Evolutionary conservation across 768 basidiomycete genomes (phyloP), one percentile per base, ranked within the genome.

Genomic region (Amanita brunnescens): DNA sequence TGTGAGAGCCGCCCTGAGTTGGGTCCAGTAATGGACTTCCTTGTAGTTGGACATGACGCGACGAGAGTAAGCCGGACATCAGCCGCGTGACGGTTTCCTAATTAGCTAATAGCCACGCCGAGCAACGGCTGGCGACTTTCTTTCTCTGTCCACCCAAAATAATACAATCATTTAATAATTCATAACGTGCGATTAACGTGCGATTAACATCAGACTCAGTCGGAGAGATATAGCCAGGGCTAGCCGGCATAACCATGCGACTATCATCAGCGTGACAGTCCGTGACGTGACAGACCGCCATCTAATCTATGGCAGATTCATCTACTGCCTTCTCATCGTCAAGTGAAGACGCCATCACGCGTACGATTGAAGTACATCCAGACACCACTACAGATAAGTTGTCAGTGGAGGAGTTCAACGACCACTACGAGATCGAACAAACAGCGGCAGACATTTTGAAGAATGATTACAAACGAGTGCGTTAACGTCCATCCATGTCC

Each of bases 1-100:
- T 2, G 85, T 81, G 48, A 92, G 76, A 0, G 80, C 80, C 2
- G 74, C 61, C 43, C 86, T 75, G 42, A 93, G 77, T 61, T 91
- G 87, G 1, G 74, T 62, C 82, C 86, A 87, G 65, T 92, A 93
- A 63, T 89, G 77, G 43, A 74, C 75, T 58, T 87, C 85, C 61
- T 91, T 91, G 14, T 59, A 56, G 45, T 48, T 63, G 30, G 67
- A 66, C 67, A 65, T 67, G 39, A n/a, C 7, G 23, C 21, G 32
- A 16, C n/a, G 14, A 32, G n/a, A 18, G 32, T 29, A 45, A 26
- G 14, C 21, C 26, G 12, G 21, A 3, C 5, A 29, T 7, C 26
- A 29, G 18, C 23, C 42, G 23, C 21, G 42, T 10, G 7, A 29
- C 26, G 7, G 7, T 29, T 29, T 29, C 26, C 26, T 29, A 29